Conservation (phyloP, 2,329 filamentous ascomycete species). For the Fusarium dlaminii region DNA sequence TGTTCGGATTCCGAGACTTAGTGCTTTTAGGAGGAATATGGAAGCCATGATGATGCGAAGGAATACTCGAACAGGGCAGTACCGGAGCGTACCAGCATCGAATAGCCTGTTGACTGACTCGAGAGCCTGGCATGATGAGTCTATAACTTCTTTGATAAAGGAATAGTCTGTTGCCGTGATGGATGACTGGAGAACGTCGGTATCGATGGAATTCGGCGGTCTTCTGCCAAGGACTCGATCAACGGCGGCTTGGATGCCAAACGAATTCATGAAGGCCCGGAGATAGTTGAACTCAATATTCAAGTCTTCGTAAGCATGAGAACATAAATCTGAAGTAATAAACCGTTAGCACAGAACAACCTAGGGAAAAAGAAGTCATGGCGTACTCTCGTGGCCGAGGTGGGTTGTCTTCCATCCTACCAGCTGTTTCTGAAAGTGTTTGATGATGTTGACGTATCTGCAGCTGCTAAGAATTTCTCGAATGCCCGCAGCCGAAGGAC, state of each 20-base stretch:
- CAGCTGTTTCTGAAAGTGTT: constrained; percentile 26
- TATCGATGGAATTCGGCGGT: background rate
- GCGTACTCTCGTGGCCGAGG: background rate
- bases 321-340: background rate
- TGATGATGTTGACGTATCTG: constrained; percentile 21
- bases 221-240: constrained; percentile 47
- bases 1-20: constrained; percentile 16
- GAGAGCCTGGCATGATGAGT: constrained; percentile 62
- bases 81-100: constrained; percentile 57
- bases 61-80: constrained; percentile 63
- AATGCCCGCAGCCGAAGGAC: constrained; percentile 52
- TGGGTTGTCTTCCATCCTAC: constrained; percentile 7
- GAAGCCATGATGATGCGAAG: constrained; percentile 63
- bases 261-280: constrained; percentile 54
- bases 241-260: constrained; percentile 66
- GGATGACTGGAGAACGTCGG: constrained; percentile 45
- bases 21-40: constrained; percentile 60
- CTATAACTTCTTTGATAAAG: constrained; percentile 65
- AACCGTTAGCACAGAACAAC: fast-evolving
- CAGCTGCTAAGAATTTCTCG: background rate
- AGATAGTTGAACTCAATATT: constrained; percentile 58
- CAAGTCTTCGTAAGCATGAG: background rate
- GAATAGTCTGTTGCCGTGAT: constrained; percentile 60
- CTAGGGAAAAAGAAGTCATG: fast-evolving
- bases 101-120: constrained; percentile 59